Evolutionary conservation across 129 eudicot genomes (phyloP), one percentile per base, ranked within the genome.

Genomic region (Gnaphalium uliginosum): DNA sequence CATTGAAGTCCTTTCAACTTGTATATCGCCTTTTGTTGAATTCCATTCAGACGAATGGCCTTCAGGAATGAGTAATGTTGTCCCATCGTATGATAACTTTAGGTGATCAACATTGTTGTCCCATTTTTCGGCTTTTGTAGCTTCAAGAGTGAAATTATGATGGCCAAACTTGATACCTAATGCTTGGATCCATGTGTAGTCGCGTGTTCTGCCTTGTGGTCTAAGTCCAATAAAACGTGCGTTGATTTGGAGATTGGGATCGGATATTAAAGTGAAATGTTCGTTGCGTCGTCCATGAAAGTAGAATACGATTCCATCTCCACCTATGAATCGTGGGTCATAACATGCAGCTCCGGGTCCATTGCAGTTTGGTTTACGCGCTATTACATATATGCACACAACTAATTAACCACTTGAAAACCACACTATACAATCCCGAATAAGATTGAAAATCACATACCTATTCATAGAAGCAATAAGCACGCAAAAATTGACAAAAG

Each of bases 171-270:
- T 82, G 79, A 87, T 63, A 50, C 88, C 88, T 39, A 87, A 68
- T 62, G 86, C 91, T 79, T 87, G 88, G 80, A 87, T 84, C 91
- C 91, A 87, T 35, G 91, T 87, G 60, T 69, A 87, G 66, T 87
- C 88, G 2, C 91, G 85, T 1, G 84, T 75, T 73, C 91, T 76
- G 8, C 91, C 91, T 72, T 80, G 46, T 1, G 91, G 88, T 68
- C 86, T 68, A 56, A 75, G 82, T 43, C 91, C 91, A 21, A 84
- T 87, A 75, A 87, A 87, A 21, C 80, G 88, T 0, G 91, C 88
- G 30, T 87, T 87, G 41, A 87, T 87, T 81, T 84, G 91, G 56
- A 87, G 71, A 66, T 81, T 66, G 46, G 76, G 29, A 71, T 87
- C 91, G 4, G 91, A 84, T 27, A 87, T 64, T 30, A 84, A 81